Conservation (phyloP, 441 rosid species). For the Gossypium aridum region DNA sequence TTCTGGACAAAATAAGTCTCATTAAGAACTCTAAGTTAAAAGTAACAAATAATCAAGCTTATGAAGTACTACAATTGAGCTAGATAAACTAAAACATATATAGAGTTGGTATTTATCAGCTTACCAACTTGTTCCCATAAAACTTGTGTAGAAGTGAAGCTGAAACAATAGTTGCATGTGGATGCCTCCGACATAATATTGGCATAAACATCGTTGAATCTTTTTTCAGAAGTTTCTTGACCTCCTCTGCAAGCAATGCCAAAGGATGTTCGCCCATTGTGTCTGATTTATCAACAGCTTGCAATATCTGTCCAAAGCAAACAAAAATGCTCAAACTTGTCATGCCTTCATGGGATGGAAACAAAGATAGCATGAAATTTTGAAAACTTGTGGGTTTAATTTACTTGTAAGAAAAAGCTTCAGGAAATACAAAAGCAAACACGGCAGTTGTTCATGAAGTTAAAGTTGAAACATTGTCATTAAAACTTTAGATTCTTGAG, state of each 20-base stretch:
- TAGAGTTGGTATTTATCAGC: conserved; percentile 22
- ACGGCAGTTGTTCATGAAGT: neutral
- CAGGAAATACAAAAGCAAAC: neutral
- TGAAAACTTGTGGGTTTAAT: neutral
- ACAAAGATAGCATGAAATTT: neutral
- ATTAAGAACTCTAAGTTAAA: conserved; percentile 10
- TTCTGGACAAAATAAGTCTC: conserved; percentile 50
- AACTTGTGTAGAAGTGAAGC: conserved; percentile 89
- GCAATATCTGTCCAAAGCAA: conserved; percentile 52
- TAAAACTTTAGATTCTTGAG: neutral
- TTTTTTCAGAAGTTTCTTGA: conserved; percentile 64
- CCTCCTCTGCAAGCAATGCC: conserved; percentile 88
- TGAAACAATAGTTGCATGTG: conserved; percentile 65
- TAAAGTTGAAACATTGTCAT: neutral
- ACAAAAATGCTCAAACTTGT: neutral
- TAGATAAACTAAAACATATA: conserved; percentile 13
- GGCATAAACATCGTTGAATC: conserved; percentile 73
- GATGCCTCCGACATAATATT: conserved; percentile 79
- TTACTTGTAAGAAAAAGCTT: neutral
- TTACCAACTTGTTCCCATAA: conserved; percentile 86
- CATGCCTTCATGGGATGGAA: neutral
- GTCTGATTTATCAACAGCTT: conserved; percentile 64
- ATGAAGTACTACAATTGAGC: neutral
- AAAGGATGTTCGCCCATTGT: conserved; percentile 63
- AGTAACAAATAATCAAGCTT: neutral